A percentile compares a stretch with the other conserved stretches of the same genome.
These are phyloP conservation scores for Chimonanthus salicifolius DNA, from an alignment of 164 flowering plant species.

Conservation along the genomic window DNA sequence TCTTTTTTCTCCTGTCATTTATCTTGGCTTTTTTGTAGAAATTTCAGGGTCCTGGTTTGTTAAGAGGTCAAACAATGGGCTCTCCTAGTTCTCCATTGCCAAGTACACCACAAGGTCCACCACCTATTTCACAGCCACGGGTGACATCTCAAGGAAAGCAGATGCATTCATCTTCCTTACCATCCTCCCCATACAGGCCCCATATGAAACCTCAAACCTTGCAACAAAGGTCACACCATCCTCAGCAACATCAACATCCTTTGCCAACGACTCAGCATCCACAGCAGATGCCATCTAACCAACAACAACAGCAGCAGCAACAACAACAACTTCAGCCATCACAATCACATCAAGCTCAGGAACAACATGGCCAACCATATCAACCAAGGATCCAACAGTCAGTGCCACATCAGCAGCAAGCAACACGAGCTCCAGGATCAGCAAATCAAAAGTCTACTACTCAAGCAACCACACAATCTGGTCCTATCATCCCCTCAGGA, in stretches of 20 bases:
- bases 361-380: conserved; percentile 49
- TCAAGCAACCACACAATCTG: conserved; percentile 26
- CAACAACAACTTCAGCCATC: conserved; percentile 31
- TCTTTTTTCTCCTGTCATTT: not conserved
- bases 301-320: conserved; percentile 36
- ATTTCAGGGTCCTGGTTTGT: conserved; percentile 57
- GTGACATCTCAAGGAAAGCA: conserved; percentile 56
- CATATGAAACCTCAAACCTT: conserved; percentile 43
- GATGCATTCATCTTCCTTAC: conserved; percentile 46
- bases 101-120: conserved; percentile 43
- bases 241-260: conserved; percentile 43
- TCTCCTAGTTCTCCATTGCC: conserved; percentile 44
- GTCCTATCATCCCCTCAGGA: conserved; percentile 23
- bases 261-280: conserved; percentile 36
- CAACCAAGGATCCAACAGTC: conserved; percentile 44
- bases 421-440: conserved; percentile 33
- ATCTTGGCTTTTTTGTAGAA: conserved; percentile 34
- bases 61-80: conserved; percentile 42
- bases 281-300: conserved; percentile 41
- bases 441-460: conserved; percentile 52
- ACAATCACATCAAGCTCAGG: conserved; percentile 47
- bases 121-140: conserved; percentile 70
- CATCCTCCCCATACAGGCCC: conserved; percentile 55
- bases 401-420: conserved; percentile 44
- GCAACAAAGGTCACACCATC: conserved; percentile 54